Percentiles rank a stretch among this genome's conserved stretches.
These are phyloP conservation scores for Houttuynia cordata DNA, from an alignment of 164 flowering plant species.

Conservation along the genomic window DNA sequence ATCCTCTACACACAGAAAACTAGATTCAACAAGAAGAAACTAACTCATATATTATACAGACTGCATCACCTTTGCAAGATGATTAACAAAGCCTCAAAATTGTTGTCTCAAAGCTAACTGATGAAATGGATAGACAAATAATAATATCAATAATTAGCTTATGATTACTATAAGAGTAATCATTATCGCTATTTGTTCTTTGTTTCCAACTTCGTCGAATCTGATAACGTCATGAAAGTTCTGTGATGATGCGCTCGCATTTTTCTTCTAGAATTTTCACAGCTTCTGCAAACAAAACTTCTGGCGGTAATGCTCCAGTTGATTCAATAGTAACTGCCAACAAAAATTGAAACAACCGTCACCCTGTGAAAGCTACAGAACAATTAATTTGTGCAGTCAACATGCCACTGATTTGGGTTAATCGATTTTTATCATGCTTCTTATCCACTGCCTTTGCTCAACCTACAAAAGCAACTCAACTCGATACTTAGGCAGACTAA, in stretches of 20 bases:
- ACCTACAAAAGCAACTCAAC: not conserved
- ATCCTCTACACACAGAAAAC: not conserved
- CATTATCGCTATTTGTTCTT: not conserved
- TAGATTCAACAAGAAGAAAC: not conserved
- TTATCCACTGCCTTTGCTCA: not conserved
- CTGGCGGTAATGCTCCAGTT: conserved; percentile 83
- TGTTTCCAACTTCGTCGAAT: not conserved
- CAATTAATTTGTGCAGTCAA: no score
- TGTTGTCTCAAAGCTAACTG: no score
- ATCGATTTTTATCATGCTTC: no score
- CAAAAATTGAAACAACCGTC: not conserved
- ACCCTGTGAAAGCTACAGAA: not conserved
- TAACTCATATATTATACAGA: no score
- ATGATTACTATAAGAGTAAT: not conserved
- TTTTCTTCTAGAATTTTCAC: conserved; percentile 90
- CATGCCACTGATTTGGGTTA: not conserved
- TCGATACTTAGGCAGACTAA: no score
- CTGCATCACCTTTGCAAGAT: no score
- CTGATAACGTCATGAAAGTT: conserved; percentile 42
- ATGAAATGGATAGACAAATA: no score
- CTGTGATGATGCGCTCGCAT: conserved; percentile 64
- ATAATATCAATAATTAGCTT: not conserved
- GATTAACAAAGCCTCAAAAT: no score
- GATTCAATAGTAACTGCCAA: conserved; percentile 74
- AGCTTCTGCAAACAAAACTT: conserved; percentile 81